Evolutionary conservation across 192 early-diverging fungal genomes (phyloP).

Genomic region (Entomortierella beljakovae): DNA sequence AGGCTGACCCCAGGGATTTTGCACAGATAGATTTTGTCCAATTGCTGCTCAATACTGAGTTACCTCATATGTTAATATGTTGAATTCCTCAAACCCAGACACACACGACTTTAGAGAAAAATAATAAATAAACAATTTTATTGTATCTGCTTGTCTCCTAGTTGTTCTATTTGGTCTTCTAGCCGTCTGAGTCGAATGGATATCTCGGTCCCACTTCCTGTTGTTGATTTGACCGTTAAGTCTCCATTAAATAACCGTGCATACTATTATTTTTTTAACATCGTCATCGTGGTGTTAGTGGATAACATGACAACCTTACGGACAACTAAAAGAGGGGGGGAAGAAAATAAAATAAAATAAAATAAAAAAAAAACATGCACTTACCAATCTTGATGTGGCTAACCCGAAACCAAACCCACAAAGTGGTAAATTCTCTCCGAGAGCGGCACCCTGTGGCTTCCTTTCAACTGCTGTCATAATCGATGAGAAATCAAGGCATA

Average conservation of each 20-base stretch:
- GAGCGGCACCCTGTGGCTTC: slow-evolving; percentile 23
- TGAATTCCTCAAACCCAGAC: too few species aligned
- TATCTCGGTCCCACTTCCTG: slow-evolving; percentile 34
- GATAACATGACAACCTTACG: background rate
- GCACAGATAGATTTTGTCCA: too few species aligned
- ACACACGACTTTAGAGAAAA: too few species aligned
- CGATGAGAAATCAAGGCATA: slow-evolving; percentile 37
- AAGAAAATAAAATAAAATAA: background rate
- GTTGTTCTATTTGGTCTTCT: slow-evolving; percentile 40
- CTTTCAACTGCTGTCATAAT: slow-evolving; percentile 43
- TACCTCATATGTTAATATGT: too few species aligned
- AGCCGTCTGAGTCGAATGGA: slow-evolving; percentile 23
- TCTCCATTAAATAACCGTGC: slow-evolving; percentile 46
- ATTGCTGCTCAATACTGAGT: too few species aligned
- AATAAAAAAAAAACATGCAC: background rate
- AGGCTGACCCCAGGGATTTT: too few species aligned
- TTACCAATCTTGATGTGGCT: slow-evolving; percentile 47
- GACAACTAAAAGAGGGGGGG: background rate
- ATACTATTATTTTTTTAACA: slow-evolving; percentile 13
- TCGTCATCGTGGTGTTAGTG: background rate
- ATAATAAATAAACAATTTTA: too few species aligned
- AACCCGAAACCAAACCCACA: slow-evolving; percentile 52
- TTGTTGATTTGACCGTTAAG: slow-evolving; percentile 20
- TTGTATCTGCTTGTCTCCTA: slow-evolving; percentile 13
- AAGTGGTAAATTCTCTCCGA: slow-evolving; percentile 45